Conservation (phyloP, 306 rosid species). For the Alnus rubra region DNA sequence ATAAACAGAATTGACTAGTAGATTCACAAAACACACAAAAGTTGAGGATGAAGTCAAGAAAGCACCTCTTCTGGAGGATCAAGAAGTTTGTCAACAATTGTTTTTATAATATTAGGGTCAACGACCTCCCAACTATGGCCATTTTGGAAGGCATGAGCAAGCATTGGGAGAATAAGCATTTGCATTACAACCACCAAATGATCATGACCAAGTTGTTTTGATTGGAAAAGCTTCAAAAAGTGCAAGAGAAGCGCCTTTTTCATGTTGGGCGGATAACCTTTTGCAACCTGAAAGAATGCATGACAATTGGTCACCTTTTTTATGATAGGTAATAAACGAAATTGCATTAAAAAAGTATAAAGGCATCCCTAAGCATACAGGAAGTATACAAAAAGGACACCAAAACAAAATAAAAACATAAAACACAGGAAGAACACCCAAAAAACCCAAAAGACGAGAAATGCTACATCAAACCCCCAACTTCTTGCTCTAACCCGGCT, state of each 20-base stretch:
- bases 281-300: slow-evolving; percentile 76
- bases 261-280: slow-evolving; percentile 77
- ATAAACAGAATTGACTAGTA: background rate
- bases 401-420: too few species aligned
- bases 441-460: too few species aligned
- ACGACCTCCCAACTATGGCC: slow-evolving; percentile 98
- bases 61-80: slow-evolving; percentile 99
- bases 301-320: background rate
- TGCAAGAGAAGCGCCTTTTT: slow-evolving; percentile 83
- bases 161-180: slow-evolving; percentile 99
- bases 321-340: too few species aligned
- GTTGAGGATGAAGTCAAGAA: slow-evolving; percentile 8
- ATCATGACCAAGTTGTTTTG: slow-evolving; percentile 81
- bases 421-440: too few species aligned
- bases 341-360: too few species aligned
- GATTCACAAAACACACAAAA: slow-evolving; percentile 7
- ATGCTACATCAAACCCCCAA: too few species aligned
- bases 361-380: too few species aligned
- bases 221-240: slow-evolving; percentile 85
- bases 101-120: slow-evolving; percentile 77
- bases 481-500: too few species aligned
- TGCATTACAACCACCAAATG: slow-evolving; percentile 97
- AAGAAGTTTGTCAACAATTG: slow-evolving; percentile 97
- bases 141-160: slow-evolving; percentile 97
- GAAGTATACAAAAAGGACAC: too few species aligned